Evolutionary conservation across 345 rosid species (phyloP), one percentile per base, ranked within the genome.

Genomic region (Arabis alpina): DNA sequence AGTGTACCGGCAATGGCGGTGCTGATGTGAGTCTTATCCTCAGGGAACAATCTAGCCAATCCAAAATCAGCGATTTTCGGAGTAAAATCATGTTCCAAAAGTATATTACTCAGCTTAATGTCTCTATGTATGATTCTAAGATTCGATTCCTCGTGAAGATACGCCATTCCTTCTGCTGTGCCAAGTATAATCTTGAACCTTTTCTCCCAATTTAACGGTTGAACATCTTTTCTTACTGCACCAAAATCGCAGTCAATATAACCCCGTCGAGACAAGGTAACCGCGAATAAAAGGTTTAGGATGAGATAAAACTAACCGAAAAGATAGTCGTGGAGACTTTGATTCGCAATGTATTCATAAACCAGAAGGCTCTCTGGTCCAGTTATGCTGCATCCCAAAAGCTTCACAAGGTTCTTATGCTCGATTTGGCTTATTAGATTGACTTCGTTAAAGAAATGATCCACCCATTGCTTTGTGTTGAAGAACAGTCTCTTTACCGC

Each of bases 1-100:
- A 91, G 77, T 53, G 98, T 93, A 52, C 97, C 98, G 45, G 94
- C 96, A 28, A 93, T 81, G 68, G 70, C 96, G 0, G 97, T 88
- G 69, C 88, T 83, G 54, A 91, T 80, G 53, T 93, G 96, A 68
- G 90, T 79, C 28, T 78, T 80, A 59, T 86, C 92, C 44, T 86
- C 86, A 0, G 92, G 94, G 58, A 91, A 81, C 58, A 88, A 76
- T 79, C 91, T 85, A 32, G 83, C 97, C 7, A 93, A 87, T 57
- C 98, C 98, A 65, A 91, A 93, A 82, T 93, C 98, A n/a, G 96
- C 94, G 16, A 93, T 87, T 62, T 83, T 91, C 0, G 97, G 82
- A 8, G 77, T 81, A 30, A 86, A 86, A 66, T 91, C 86, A 44
- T 80, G 70, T 58, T 89, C 96, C 11, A 93, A 85, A 58, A 91